These are phyloP conservation scores for Acanthamoeba lenticulata DNA, from an alignment of 208 protist genomes.

Conservation along the genomic window DNA sequence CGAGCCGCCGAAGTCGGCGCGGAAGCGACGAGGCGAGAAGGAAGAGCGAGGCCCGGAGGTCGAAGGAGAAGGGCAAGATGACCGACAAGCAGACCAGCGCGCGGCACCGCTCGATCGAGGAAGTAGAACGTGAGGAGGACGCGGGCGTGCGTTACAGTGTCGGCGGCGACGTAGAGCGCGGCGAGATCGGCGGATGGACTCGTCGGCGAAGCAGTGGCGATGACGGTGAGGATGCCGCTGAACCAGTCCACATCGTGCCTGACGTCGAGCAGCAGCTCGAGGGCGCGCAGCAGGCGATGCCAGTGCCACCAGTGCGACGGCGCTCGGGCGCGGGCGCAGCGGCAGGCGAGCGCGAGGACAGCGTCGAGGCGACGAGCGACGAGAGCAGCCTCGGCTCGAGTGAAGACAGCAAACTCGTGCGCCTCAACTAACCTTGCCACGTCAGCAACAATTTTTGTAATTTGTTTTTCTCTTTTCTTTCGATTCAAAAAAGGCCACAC, in stretches of 20 bases:
- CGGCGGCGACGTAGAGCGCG: slow-evolving; percentile 2
- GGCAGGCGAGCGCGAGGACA: not conserved
- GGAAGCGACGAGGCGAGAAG: not conserved
- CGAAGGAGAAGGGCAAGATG: not conserved
- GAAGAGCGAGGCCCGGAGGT: not conserved
- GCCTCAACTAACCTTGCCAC: too few relatives aligned
- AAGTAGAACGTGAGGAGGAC: not conserved
- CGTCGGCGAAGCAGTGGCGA: too few relatives aligned
- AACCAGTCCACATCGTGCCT: too few relatives aligned
- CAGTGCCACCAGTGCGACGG: not conserved
- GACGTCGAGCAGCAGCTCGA: not conserved
- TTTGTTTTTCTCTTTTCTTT: too few relatives aligned
- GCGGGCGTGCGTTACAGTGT: not conserved
- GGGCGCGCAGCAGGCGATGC: not conserved
- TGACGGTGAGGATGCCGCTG: too few relatives aligned
- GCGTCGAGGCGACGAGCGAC: not conserved
- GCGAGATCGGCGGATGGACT: not conserved
- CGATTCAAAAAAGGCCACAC: too few relatives aligned
- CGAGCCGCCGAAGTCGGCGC: not conserved
- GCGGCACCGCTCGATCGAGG: not conserved
- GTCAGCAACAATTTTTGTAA: too few relatives aligned
- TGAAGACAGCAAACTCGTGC: too few relatives aligned
- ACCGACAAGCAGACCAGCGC: not conserved
- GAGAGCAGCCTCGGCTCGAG: not conserved
- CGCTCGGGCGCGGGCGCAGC: not conserved